Conservation (phyloP, 1,284 basidiomycete species). For the Ganoderma leucocontextum region DNA sequence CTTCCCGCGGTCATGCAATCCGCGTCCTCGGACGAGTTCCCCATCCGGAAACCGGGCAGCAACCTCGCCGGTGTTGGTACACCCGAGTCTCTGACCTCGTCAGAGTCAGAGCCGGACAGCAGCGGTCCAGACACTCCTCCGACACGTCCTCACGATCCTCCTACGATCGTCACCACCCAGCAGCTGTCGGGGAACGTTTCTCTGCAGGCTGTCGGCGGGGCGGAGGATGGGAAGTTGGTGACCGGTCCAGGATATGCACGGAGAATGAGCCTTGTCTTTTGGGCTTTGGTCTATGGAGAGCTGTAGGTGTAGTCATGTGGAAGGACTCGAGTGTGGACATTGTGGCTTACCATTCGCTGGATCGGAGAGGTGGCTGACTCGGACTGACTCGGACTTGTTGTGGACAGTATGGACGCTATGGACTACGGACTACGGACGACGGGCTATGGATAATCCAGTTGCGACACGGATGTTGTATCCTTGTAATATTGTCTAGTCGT, state of each 20-base stretch:
- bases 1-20: background rate
- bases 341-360: background rate
- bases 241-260: background rate
- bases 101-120: constrained; percentile 8
- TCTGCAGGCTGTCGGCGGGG: background rate
- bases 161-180: constrained; percentile 26
- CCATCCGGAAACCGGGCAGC: constrained; percentile 17
- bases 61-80: constrained; percentile 9
- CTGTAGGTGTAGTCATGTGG: background rate
- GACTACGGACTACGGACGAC: background rate
- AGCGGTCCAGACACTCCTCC: constrained; percentile 34
- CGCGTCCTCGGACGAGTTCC: constrained; percentile 27
- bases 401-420: background rate
- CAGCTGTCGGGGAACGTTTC: constrained; percentile 10
- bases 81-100: constrained; percentile 14
- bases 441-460: background rate
- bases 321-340: background rate
- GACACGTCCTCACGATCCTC: constrained; percentile 28
- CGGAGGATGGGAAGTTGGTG: background rate
- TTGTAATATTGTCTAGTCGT: background rate
- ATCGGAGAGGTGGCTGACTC: background rate
- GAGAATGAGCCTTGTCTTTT: background rate
- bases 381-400: background rate
- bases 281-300: constrained; percentile 7
- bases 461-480: background rate